Evolutionary conservation across 1,284 basidiomycete genomes (phyloP).

Genomic region (Cutaneotrichosporon cutaneum): DNA sequence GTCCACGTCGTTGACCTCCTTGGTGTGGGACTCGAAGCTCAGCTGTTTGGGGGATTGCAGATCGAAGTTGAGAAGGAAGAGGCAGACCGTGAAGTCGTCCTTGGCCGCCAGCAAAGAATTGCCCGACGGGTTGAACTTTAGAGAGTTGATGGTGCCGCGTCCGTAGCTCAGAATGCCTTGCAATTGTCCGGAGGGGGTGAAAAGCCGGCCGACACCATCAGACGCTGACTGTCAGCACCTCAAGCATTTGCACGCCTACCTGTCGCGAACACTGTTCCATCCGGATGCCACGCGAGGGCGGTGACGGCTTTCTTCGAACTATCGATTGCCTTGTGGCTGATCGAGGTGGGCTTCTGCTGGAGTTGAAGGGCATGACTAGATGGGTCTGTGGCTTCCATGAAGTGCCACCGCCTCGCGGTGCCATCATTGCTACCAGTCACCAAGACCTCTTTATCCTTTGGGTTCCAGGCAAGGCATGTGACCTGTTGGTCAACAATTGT

Average conservation of each 20-base stretch:
- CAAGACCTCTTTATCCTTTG: slow-evolving; percentile 40
- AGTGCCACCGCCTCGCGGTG: slow-evolving; percentile 45
- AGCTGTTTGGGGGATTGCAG: slow-evolving; percentile 25
- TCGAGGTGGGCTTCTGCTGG: slow-evolving; percentile 26
- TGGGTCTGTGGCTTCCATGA: slow-evolving; percentile 17
- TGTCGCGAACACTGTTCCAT: slow-evolving; percentile 46
- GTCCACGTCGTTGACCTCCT: slow-evolving; percentile 51
- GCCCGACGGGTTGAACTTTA: slow-evolving; percentile 48
- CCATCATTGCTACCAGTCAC: slow-evolving; percentile 41
- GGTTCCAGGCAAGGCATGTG: slow-evolving; percentile 45
- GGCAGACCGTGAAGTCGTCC: slow-evolving; percentile 36
- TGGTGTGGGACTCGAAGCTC: slow-evolving; percentile 41
- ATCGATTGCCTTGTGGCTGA: slow-evolving; percentile 45
- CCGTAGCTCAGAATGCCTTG: slow-evolving; percentile 47
- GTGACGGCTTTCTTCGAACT: slow-evolving; percentile 41
- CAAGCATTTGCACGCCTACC: slow-evolving; percentile 14
- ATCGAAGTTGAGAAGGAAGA: slow-evolving; percentile 25
- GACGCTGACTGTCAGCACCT: slow-evolving; percentile 15
- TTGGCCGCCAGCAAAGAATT: slow-evolving; percentile 39
- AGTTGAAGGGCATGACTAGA: slow-evolving; percentile 19
- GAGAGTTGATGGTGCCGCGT: slow-evolving; percentile 39
- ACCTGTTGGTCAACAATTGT: slow-evolving; percentile 28
- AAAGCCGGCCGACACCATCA: slow-evolving; percentile 46
- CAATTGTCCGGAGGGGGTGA: slow-evolving; percentile 44
- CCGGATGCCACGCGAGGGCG: slow-evolving; percentile 44